Evolutionary conservation across 2,329 filamentous ascomycete genomes (phyloP).

Genomic region (Clonostachys sp.): DNA sequence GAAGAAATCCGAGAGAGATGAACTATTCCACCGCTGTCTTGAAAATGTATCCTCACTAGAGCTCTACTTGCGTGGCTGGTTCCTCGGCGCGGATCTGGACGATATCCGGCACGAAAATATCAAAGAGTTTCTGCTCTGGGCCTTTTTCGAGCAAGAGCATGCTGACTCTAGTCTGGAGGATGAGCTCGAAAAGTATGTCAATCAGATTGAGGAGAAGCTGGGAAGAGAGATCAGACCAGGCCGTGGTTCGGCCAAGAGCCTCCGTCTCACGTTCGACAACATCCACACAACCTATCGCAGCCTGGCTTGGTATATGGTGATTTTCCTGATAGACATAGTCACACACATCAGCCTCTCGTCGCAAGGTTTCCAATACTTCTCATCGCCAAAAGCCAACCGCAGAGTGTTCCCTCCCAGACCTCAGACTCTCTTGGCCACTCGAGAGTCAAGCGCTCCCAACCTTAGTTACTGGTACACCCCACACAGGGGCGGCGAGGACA

Average conservation of each 20-base stretch:
- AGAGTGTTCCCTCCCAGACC: conserved; percentile 55
- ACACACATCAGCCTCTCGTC: conserved; percentile 38
- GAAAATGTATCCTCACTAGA: conserved; percentile 49
- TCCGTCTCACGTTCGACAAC: conserved; percentile 63
- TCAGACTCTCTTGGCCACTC: conserved; percentile 37
- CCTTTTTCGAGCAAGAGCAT: conserved; percentile 48
- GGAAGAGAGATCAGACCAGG: conserved; percentile 47
- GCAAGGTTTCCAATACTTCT: conserved; percentile 48
- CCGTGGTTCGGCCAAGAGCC: conserved; percentile 45
- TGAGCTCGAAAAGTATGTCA: conserved; percentile 42
- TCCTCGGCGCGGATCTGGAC: conserved; percentile 50
- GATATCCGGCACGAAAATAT: conserved; percentile 66
- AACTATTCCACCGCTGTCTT: conserved; percentile 52
- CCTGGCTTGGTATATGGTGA: conserved; percentile 58
- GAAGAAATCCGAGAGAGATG: conserved; percentile 39
- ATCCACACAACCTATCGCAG: conserved; percentile 57
- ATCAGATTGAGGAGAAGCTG: conserved; percentile 47
- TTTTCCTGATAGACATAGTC: conserved; percentile 49
- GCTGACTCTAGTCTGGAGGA: conserved; percentile 19
- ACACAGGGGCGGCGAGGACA: conserved; percentile 42
- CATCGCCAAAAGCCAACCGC: conserved; percentile 13
- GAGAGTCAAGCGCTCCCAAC: conserved; percentile 39
- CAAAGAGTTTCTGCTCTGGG: conserved; percentile 64
- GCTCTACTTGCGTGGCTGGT: conserved; percentile 60
- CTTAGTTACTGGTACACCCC: conserved; percentile 64